Evolutionary conservation across 2,329 filamentous ascomycete species (phyloP), one percentile per base, ranked within the genome.

Genomic region (Aspergillus intermedius): DNA sequence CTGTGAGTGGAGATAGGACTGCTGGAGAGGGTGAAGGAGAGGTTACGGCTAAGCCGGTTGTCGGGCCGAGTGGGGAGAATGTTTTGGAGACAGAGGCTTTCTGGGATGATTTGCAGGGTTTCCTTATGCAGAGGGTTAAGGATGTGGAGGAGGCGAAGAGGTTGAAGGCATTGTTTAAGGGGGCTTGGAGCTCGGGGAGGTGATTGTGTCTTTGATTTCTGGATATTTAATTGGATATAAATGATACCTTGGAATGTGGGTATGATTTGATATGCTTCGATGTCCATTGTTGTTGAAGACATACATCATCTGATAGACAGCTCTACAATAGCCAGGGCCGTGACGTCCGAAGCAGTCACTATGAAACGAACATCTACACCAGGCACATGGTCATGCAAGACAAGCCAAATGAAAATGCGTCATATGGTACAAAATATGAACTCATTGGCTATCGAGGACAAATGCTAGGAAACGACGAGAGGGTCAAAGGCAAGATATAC

Each of bases 101-200:
- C 64, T 98, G 93, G 93, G 72, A 71, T 7, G 93, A 97, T 72
- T 69, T 98, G 54, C 82, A 83, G 63, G 86, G 80, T 0, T 97
- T 91, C 68, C 65, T 98, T 66, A 72, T 82, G 62, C 87, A 91
- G 73, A 80, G 88, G 65, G 71, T 95, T 59, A 83, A 86, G 68
- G 86, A 94, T 64, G 82, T 77, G 45, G 66, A 64, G 2, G 77
- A 80, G 62, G 87, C 86, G 1, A 80, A 80, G 56, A 79, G 82
- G 59, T 67, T 91, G 60, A 78, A 79, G 32, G 73, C 67, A 4
- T 65, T 87, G 19, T 96, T 96, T 63, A 85, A 79, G 68, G 74
- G 73, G 41, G 85, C 84, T 40, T 93, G 87, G 85, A 52, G 25
- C 43, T 52, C 57, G 17, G 53, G 49, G 46, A 55, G 46, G 44